Evolutionary conservation across 106 monocot genomes (phyloP), one percentile per base, ranked within the genome.

Genomic region (Posidonia australis): DNA sequence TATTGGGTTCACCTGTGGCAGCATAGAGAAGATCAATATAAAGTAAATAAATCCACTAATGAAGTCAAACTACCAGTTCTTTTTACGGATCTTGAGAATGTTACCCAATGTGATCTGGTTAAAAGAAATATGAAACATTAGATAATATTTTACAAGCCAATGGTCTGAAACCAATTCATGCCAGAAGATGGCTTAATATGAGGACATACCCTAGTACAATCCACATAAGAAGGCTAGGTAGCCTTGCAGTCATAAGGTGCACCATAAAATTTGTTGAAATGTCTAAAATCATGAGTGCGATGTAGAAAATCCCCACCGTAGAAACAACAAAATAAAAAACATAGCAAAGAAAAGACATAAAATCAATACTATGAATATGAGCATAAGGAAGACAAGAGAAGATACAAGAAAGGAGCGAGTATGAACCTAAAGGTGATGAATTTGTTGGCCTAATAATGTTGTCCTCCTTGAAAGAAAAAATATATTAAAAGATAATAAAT

Each of bases 251-350:
- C 87, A 72, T 87, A 98, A 47, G 76, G 72, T 63, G 71, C 75
- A 62, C 83, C 98, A 76, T 77, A 79, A 58, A 85, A 88, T 44
- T 72, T 73, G 25, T 81, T 82, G 68, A 98, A 98, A 54, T 83
- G 74, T 76, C 70, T 83, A 46, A 98, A 98, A 48, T 91, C 90
- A 72, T 98, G 98, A 36, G 98, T 98, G 30, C 91, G 98, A 68
- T 98, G 98, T 31, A 98, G 58, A 74, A 98, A 98, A 31, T 91
- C 98, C 13, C 98, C 98, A 66, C 98, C 98, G n/a, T n/a, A n/a
- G n/a, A n/a, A n/a, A n/a, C n/a, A n/a, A n/a, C n/a, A n/a, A n/a
- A n/a, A n/a, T n/a, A n/a, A n/a, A n/a, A n/a, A n/a, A n/a, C n/a
- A n/a, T n/a, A n/a, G n/a, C n/a, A n/a, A n/a, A n/a, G n/a, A n/a